phyloP scores from a whole-genome alignment of 352 stramenopile species.

The Phytophthora macrochlamydospora region DNA sequence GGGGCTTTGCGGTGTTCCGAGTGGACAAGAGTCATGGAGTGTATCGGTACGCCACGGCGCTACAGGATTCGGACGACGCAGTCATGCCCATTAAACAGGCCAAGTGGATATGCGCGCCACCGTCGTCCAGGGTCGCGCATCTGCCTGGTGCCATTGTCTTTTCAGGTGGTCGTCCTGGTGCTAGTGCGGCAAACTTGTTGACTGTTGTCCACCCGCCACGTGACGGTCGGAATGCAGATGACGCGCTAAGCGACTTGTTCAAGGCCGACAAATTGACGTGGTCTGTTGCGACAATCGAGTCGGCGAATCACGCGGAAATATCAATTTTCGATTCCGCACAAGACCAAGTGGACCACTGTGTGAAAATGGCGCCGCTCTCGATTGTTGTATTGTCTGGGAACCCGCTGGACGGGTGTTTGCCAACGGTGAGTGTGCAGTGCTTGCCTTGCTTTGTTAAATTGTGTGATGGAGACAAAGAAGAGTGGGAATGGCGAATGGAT shows the following conservation, averaged over 20 bases:
- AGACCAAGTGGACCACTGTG: slow-evolving; percentile 61
- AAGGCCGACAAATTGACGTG: slow-evolving; percentile 71
- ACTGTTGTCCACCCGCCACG: slow-evolving; percentile 51
- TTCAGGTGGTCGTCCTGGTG: slow-evolving; percentile 31
- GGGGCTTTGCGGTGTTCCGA: slow-evolving; percentile 64
- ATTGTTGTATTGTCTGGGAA: slow-evolving; percentile 72
- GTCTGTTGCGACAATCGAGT: slow-evolving; percentile 43
- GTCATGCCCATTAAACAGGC: slow-evolving; percentile 45
- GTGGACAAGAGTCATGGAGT: slow-evolving; percentile 59
- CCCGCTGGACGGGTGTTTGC: slow-evolving; percentile 71
- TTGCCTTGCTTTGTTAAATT: slow-evolving; percentile 70
- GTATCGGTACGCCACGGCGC: slow-evolving; percentile 25
- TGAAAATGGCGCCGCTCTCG: slow-evolving; percentile 61
- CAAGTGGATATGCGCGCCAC: slow-evolving; percentile 68
- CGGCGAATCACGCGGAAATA: slow-evolving; percentile 59
- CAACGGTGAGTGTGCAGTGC: slow-evolving; percentile 59
- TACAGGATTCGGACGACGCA: slow-evolving; percentile 3
- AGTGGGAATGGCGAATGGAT: slow-evolving; percentile 68
- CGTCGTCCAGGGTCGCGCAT: slow-evolving; percentile 53
- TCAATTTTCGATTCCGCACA: slow-evolving; percentile 46
- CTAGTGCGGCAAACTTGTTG: slow-evolving; percentile 34
- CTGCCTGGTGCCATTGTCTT: slow-evolving; percentile 63
- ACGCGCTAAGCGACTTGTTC: slow-evolving; percentile 54
- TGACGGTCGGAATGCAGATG: slow-evolving; percentile 42
- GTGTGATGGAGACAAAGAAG: slow-evolving; percentile 62